phyloP scores from a whole-genome alignment of 23 red algal species.

The Gracilaria domingensis region DNA sequence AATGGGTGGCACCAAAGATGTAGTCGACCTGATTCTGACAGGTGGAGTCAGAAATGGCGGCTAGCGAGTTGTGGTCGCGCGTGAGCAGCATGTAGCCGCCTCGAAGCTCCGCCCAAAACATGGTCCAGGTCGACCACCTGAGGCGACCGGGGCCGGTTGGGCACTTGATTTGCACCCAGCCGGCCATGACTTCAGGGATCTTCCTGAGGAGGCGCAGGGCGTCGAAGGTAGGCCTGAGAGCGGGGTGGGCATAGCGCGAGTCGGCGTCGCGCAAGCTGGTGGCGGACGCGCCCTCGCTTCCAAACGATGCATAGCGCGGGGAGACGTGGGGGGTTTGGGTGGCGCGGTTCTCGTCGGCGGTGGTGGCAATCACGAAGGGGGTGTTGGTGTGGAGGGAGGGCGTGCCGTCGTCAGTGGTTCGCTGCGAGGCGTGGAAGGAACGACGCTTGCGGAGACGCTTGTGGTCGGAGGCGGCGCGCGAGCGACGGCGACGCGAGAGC shows the following conservation, averaged over 20 bases:
- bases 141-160: conserved; percentile 21
- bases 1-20: conserved; percentile 64
- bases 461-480: conserved; percentile 55
- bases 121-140: conserved; percentile 53
- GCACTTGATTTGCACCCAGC: conserved; percentile 61
- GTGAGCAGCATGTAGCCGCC: conserved; percentile 61
- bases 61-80: conserved; percentile 28
- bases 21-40: conserved; percentile 43
- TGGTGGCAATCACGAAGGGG: conserved; percentile 63
- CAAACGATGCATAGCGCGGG: conserved; percentile 20
- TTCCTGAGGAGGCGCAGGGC: conserved; percentile 59
- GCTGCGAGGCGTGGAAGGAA: conserved; percentile 59
- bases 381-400: conserved; percentile 68
- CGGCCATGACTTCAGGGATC: conserved; percentile 68
- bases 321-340: conserved; percentile 3
- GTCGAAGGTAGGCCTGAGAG: conserved; percentile 64
- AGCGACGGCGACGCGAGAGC: conserved; percentile 61
- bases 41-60: conserved; percentile 23
- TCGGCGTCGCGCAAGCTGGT: conserved; percentile 33
- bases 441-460: conserved; percentile 75
- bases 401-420: conserved; percentile 45
- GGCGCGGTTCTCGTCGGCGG: conserved; percentile 66
- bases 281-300: conserved; percentile 22
- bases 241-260: conserved; percentile 42
- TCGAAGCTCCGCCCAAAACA: conserved; percentile 67